A percentile compares a stretch with the other conserved stretches of the same genome.
phyloP scores from a whole-genome alignment of 2,329 filamentous ascomycete species.

The Ilyonectria robusta region DNA sequence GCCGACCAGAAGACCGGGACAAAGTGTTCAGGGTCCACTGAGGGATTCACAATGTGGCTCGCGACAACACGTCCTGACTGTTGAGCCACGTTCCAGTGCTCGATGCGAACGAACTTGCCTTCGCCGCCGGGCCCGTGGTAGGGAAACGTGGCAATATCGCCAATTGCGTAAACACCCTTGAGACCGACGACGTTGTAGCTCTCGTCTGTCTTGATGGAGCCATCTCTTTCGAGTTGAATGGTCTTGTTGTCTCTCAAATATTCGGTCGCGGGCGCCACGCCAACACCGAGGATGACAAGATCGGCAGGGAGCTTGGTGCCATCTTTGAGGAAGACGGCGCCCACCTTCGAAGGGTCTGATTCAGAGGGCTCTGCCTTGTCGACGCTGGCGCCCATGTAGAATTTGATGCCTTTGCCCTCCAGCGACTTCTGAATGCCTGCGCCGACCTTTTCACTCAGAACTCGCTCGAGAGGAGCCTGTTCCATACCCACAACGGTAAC shows the following conservation, averaged over 20 bases:
- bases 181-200: conserved; percentile 82
- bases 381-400: conserved; percentile 85
- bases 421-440: conserved; percentile 83
- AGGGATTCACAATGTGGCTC: conserved; percentile 78
- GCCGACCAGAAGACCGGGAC: conserved; percentile 98
- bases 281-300: conserved; percentile 91
- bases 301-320: conserved; percentile 89
- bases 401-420: conserved; percentile 90
- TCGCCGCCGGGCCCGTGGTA: conserved; percentile 91
- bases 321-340: conserved; percentile 86
- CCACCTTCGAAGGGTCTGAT: conserved; percentile 79
- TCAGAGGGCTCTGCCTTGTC: conserved; percentile 84
- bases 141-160: conserved; percentile 95
- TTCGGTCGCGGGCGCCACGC: conserved; percentile 87
- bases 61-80: conserved; percentile 89
- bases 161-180: conserved; percentile 90
- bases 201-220: conserved; percentile 87
- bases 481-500: conserved; percentile 94
- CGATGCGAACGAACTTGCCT: conserved; percentile 83
- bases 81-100: conserved; percentile 99
- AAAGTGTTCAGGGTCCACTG: conserved; percentile 76
- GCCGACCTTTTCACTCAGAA: conserved; percentile 88
- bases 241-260: conserved; percentile 82
- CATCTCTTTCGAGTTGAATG: conserved; percentile 83
- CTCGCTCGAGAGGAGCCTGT: conserved; percentile 83